Percentiles rank a stretch among this genome's conserved stretches.
Conservation (phyloP, 441 rosid species). For the Manihot esculenta region DNA sequence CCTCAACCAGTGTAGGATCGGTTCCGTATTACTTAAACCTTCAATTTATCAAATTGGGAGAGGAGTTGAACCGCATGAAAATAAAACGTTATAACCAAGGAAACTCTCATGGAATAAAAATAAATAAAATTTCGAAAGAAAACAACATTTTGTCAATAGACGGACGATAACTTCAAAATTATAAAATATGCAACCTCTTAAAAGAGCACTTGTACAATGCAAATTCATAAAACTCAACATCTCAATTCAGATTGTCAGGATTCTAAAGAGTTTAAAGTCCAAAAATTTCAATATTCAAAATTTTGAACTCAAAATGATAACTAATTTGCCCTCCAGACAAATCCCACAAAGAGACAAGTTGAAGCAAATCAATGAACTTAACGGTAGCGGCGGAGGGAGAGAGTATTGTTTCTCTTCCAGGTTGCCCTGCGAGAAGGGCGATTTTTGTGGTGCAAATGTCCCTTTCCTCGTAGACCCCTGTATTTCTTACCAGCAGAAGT, state of each 20-base stretch:
- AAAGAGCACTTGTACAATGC: neutral
- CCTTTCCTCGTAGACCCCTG: slow-evolving; percentile 87
- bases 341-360: slow-evolving; percentile 10
- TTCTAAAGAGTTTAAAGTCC: slow-evolving; percentile 16
- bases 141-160: too few relatives aligned
- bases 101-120: too few relatives aligned
- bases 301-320: slow-evolving; percentile 17
- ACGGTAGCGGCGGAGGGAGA: slow-evolving; percentile 75
- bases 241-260: slow-evolving; percentile 12
- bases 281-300: slow-evolving; percentile 24
- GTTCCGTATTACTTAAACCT: too few relatives aligned
- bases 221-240: slow-evolving; percentile 10
- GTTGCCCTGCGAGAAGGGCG: slow-evolving; percentile 88
- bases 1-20: too few relatives aligned
- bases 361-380: slow-evolving; percentile 33
- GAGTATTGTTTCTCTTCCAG: slow-evolving; percentile 82
- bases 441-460: slow-evolving; percentile 75
- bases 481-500: slow-evolving; percentile 87
- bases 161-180: too few relatives aligned
- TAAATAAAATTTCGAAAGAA: too few relatives aligned
- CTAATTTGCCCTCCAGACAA: slow-evolving; percentile 17
- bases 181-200: neutral
- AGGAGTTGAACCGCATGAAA: too few relatives aligned
- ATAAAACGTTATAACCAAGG: too few relatives aligned
- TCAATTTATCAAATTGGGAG: too few relatives aligned